Evolutionary conservation across 2,329 filamentous ascomycete species (phyloP), one percentile per base, ranked within the genome.

Genomic region (Chaetomium sp.): DNA sequence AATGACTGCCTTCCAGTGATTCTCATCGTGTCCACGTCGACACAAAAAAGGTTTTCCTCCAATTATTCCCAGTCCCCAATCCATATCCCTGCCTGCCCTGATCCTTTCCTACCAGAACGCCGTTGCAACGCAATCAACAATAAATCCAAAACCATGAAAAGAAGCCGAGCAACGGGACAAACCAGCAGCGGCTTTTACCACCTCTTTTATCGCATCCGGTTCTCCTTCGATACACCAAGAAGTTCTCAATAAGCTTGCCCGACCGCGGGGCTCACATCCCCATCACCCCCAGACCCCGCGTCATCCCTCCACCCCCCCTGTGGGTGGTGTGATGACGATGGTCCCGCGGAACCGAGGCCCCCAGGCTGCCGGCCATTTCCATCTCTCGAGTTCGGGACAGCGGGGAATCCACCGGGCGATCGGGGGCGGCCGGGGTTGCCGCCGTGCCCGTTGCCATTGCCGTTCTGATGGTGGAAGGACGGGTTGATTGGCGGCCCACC

Each of bases 401-500:
- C 8, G 33, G 9, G 9, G 37, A 9, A 12, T 2, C 34, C 42
- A 33, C 10, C 27, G 0, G 38, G 49, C 1, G 49, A 51, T 2
- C 6, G 5, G 11, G 49, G 38, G 9, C 38, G n/a, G 33, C n/a
- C 48, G 37, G 53, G 41, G 34, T 36, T 37, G 65, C 66, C 56
- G 73, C 69, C 27, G 74, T 72, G 3, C 69, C 36, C 6, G 36
- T 37, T 41, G 34, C 35, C n/a, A 11, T 41, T 34, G 36, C 38
- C 32, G 71, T 70, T 72, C 74, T 32, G 74, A 70, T 42, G 72
- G 74, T 34, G 74, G 70, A 37, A 66, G 58, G 63, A 68, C 12
- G 75, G 72, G 59, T 79, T 82, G 51, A 84, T 71, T 3, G 81
- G 79, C 52, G 78, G 78, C 51, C 62, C 62, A 53, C 62, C 61